Percentiles rank a stretch among this genome's conserved stretches.
These are phyloP conservation scores for Rhizophora apiculata DNA, from an alignment of 345 rosid species.

Conservation along the genomic window DNA sequence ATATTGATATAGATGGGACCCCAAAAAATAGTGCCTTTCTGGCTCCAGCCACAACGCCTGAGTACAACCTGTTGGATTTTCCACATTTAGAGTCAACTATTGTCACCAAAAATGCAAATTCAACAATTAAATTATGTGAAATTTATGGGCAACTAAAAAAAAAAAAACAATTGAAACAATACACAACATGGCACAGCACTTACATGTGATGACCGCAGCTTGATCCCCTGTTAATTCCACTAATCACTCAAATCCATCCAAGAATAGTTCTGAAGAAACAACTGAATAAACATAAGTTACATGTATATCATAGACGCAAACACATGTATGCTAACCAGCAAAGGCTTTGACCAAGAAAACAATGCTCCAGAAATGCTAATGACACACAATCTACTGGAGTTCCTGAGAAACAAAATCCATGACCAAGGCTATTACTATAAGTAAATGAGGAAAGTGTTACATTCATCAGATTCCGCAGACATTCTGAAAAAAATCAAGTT, in stretches of 20 bases:
- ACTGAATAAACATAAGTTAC: not conserved
- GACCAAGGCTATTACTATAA: not conserved
- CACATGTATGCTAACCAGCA: not conserved
- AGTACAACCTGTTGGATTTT: slow-evolving; percentile 12
- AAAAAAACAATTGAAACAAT: not conserved
- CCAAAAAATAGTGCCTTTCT: slow-evolving; percentile 23
- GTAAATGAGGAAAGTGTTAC: not conserved
- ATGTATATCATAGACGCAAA: not conserved
- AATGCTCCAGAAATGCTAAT: slow-evolving; percentile 23
- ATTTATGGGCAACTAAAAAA: not conserved
- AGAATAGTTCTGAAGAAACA: not conserved
- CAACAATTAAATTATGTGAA: not conserved
- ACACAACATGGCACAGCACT: not conserved
- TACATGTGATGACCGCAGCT: slow-evolving; percentile 21
- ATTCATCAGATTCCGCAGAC: not conserved
- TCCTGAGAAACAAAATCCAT: slow-evolving; percentile 6
- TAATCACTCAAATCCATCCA: slow-evolving; percentile 5
- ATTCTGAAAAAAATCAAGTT: not conserved
- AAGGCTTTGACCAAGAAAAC: slow-evolving; percentile 24
- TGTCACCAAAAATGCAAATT: not conserved
- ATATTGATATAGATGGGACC: slow-evolving; percentile 21
- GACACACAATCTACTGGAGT: slow-evolving; percentile 27
- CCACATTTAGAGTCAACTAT: not conserved
- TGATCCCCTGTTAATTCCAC: slow-evolving; percentile 24
- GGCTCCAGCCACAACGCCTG: slow-evolving; percentile 20